phyloP scores from a whole-genome alignment of 306 rosid genomes.

The Bauhinia variegata region DNA sequence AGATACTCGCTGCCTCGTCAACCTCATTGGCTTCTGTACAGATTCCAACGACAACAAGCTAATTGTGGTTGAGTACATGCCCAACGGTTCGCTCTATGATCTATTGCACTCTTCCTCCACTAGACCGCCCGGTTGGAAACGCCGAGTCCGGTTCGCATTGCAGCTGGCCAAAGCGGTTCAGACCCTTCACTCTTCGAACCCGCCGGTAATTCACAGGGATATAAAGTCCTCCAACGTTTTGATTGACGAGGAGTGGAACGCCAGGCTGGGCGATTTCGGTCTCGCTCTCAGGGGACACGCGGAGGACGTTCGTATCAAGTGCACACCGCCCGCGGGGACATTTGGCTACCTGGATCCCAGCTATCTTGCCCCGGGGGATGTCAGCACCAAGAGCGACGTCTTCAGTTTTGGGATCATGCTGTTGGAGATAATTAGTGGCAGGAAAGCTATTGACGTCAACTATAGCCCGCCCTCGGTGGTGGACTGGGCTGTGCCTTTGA shows the following conservation, averaged over 20 bases:
- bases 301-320: conserved; percentile 80
- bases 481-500: conserved; percentile 86
- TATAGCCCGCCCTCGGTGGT: conserved; percentile 88
- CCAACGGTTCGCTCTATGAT: conserved; percentile 84
- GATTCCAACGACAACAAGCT: conserved; percentile 47
- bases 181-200: conserved; percentile 61
- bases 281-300: conserved; percentile 80
- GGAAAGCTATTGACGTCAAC: conserved; percentile 80
- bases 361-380: conserved; percentile 85
- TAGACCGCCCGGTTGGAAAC: conserved; percentile 77
- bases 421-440: conserved; percentile 79
- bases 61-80: conserved; percentile 85
- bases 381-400: conserved; percentile 84
- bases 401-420: conserved; percentile 89
- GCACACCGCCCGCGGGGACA: conserved; percentile 95
- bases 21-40: conserved; percentile 71
- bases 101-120: conserved; percentile 45
- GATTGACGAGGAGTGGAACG: conserved; percentile 59
- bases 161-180: conserved; percentile 78
- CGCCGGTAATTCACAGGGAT: conserved; percentile 91
- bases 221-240: conserved; percentile 82
- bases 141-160: conserved; percentile 54
- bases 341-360: conserved; percentile 88
- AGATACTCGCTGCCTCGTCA: conserved; percentile 65
- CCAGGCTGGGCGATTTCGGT: conserved; percentile 86